Evolutionary conservation across 192 early-diverging fungal genomes (phyloP).

Genomic region (Coemansia sp.): DNA sequence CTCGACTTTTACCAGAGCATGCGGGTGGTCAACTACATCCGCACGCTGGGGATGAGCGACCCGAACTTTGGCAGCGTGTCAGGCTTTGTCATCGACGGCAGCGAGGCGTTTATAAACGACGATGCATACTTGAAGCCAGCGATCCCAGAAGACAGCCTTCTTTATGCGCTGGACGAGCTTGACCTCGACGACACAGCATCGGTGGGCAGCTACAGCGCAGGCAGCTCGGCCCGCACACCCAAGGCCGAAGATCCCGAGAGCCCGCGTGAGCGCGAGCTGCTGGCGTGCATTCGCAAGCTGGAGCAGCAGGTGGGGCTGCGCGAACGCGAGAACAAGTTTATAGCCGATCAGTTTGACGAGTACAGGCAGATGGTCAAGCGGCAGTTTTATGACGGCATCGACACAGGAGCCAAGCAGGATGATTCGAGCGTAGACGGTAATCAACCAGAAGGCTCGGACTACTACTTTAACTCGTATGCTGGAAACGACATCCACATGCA

Average conservation of each 20-base stretch:
- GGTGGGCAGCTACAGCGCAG: conserved; percentile 15
- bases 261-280: conserved; percentile 59
- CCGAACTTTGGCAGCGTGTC: conserved; percentile 29
- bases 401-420: neutral
- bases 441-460: conserved; percentile 37
- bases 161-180: conserved; percentile 72
- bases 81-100: conserved; percentile 50
- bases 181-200: conserved; percentile 58
- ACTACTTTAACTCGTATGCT: conserved; percentile 55
- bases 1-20: conserved; percentile 87
- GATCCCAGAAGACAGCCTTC: conserved; percentile 65
- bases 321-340: conserved; percentile 55
- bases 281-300: conserved; percentile 55
- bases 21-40: conserved; percentile 56
- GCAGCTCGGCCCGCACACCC: conserved; percentile 10
- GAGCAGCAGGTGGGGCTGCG: conserved; percentile 57
- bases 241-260: neutral
- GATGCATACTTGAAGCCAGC: conserved; percentile 67
- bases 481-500: conserved; percentile 73
- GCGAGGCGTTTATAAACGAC: conserved; percentile 62
- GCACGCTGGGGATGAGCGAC: conserved; percentile 30
- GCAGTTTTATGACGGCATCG: conserved; percentile 63
- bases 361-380: conserved; percentile 69
- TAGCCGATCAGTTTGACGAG: conserved; percentile 64
- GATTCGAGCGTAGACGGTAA: neutral